Evolutionary conservation across 2,329 filamentous ascomycete species (phyloP).

Genomic region (Trichoderma arundinaceum): DNA sequence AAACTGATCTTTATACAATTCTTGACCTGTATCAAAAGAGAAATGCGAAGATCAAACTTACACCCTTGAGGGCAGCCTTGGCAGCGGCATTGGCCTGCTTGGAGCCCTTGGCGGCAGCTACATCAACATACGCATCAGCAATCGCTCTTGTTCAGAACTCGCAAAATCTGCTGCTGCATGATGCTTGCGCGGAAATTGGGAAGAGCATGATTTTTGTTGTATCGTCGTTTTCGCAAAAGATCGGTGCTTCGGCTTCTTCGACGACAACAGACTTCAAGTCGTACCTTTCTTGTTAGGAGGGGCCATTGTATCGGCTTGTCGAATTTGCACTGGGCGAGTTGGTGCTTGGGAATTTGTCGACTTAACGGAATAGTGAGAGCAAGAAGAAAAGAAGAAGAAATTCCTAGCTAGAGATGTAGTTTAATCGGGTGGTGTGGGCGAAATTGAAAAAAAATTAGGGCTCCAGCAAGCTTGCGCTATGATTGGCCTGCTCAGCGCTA

Average conservation of each 20-base stretch:
- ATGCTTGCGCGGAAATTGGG: constrained; percentile 48
- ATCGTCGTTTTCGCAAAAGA: constrained; percentile 21
- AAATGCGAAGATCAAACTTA: constrained; percentile 60
- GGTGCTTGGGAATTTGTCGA: constrained; percentile 31
- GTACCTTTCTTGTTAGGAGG: constrained; percentile 54
- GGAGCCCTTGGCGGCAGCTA: constrained; percentile 66
- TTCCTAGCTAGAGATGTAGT: constrained; percentile 13
- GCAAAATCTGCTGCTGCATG: constrained; percentile 78
- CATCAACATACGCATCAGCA: constrained; percentile 67
- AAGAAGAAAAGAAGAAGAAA: constrained; percentile 20
- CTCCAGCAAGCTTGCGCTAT: constrained; percentile 30
- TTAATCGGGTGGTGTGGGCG: constrained; percentile 34
- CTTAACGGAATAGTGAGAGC: constrained; percentile 25
- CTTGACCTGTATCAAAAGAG: neutral
- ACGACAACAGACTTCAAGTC: constrained; percentile 41
- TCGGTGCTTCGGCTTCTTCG: constrained; percentile 19
- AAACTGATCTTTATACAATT: neutral
- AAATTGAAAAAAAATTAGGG: constrained; percentile 38
- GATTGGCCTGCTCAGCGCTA: constrained; percentile 18
- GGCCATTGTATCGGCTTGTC: constrained; percentile 44
- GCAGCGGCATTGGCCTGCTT: constrained; percentile 94
- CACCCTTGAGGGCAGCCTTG: constrained; percentile 94
- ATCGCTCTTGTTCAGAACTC: constrained; percentile 74
- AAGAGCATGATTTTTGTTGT: constrained; percentile 10
- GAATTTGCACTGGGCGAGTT: constrained; percentile 24